Conservation (phyloP, 2,329 filamentous ascomycete genomes). For the Lecanosticta acicola region DNA sequence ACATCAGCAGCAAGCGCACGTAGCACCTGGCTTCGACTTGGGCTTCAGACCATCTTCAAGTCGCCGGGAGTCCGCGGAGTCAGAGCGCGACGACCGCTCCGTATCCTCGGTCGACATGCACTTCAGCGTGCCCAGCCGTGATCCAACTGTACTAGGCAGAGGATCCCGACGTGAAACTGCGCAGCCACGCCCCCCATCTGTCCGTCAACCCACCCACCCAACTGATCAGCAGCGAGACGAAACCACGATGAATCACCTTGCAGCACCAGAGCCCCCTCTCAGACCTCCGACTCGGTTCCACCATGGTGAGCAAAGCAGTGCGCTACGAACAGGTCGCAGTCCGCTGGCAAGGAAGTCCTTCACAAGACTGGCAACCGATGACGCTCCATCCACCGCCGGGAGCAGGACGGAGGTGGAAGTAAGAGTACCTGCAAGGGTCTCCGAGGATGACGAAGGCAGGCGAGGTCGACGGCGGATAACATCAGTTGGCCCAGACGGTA, state of each 20-base stretch:
- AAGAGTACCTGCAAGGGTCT: constrained; percentile 14
- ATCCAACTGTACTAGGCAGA: no score
- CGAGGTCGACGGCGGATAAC: constrained; percentile 15
- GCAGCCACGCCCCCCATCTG: constrained; percentile 1
- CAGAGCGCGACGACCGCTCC: constrained; percentile 11
- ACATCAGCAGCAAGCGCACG: neutral
- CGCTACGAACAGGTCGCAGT: constrained; percentile 36
- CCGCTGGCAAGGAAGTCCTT: constrained; percentile 44
- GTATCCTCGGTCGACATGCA: constrained; percentile 15
- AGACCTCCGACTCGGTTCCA: constrained; percentile 7
- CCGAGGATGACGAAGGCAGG: constrained; percentile 10
- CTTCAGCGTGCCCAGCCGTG: constrained; percentile 8
- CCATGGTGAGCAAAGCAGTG: constrained; percentile 7
- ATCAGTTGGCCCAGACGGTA: constrained; percentile 20
- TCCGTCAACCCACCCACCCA: constrained; percentile 8
- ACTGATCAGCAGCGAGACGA: constrained; percentile 4
- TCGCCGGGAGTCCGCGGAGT: constrained; percentile 10
- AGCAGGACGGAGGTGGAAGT: constrained; percentile 18
- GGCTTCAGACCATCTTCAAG: constrained; percentile 1
- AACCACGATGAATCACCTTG: neutral
- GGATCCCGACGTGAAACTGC: no score
- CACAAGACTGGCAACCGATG: constrained; percentile 20
- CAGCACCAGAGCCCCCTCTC: constrained; percentile 8
- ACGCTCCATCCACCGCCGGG: constrained; percentile 15
- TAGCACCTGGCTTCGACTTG: constrained; percentile 1